Base-by-base conservation (phyloP, 2,329 filamentous ascomycete genomes). In the Colletotrichum tropicale region DNA sequence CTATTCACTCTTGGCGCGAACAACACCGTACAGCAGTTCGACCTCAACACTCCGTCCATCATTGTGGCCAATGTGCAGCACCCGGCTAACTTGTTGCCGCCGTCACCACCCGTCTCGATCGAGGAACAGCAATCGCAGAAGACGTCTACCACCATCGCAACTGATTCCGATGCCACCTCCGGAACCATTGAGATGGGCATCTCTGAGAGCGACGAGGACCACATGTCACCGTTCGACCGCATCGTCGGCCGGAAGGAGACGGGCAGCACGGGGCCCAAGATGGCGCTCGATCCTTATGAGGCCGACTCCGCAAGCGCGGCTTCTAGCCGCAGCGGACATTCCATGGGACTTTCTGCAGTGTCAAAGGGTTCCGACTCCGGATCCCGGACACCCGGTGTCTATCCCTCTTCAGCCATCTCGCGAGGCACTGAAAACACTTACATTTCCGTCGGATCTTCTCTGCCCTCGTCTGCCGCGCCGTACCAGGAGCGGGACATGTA, bases 11-110 rank as follows among this genome's bases (percentile, higher is more conserved):
- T 98, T 21, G 95, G 96, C 2, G 93, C 93, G 55, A 95, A 96
- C 79, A 93, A 96, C 81, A 97, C 95, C 5, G 94, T 98, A 4
- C 96, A 98, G 84, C 97, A 99, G 83, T 98, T 98, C 82, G 96
- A 98, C 82, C 89, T 98, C 58, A 98, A 98, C 80, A 95, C 94
- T 10, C 92, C 93, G 9, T 91, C 94, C 15, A 88, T 92, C 82
- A 92, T 98, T 87, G 94, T 98, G 32, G 93, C 94, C 77, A 96
- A 96, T 82, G 94, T 97, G 15, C 96, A 98, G 80, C 96, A 98
- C 83, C 91, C 94, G 36, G 95, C 95, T 26, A 92, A 94, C 76
- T 89, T 94, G 32, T 89, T 96, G 16, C 94, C 95, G 34, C 94
- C 96, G 1, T 96, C 94, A 2, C 95, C 95, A 15, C 95, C 95